A percentile compares a stretch with the other conserved stretches of the same genome.
Conservation (phyloP, 495 filamentous ascomycete species). For the Durotheca rogersii region DNA sequence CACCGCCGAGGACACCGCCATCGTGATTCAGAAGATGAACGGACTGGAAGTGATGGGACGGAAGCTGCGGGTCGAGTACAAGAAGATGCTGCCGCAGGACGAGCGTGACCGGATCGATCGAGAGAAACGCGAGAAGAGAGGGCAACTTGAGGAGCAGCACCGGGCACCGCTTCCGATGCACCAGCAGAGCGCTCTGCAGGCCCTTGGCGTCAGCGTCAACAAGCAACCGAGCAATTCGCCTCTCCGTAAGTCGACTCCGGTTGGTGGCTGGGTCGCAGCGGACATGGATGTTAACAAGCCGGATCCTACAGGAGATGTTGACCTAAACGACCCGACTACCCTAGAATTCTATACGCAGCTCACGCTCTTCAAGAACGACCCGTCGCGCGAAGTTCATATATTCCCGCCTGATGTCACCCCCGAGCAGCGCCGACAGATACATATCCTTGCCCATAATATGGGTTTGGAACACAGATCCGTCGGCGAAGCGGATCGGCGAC, state of each 20-base stretch:
- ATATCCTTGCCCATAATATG: slow-evolving; percentile 95
- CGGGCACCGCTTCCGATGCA: slow-evolving; percentile 66
- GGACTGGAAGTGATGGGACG: slow-evolving; percentile 93
- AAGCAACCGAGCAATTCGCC: slow-evolving; percentile 39
- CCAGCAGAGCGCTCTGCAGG: slow-evolving; percentile 80
- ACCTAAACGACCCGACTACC: slow-evolving; percentile 88
- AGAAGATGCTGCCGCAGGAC: slow-evolving; percentile 96
- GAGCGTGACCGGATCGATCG: slow-evolving; percentile 95
- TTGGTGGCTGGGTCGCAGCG: too few species aligned
- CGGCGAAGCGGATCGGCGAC: slow-evolving; percentile 79
- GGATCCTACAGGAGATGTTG: slow-evolving; percentile 64
- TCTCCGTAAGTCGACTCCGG: slow-evolving; percentile 32
- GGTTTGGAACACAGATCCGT: slow-evolving; percentile 84
- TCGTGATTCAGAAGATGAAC: slow-evolving; percentile 88
- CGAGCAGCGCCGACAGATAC: slow-evolving; percentile 80
- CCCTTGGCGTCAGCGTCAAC: slow-evolving; percentile 64
- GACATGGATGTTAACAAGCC: too few species aligned
- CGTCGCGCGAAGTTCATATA: slow-evolving; percentile 71
- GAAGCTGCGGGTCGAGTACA: slow-evolving; percentile 95
- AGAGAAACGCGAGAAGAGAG: slow-evolving; percentile 94
- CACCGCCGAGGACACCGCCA: slow-evolving; percentile 85
- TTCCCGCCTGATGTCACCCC: slow-evolving; percentile 81
- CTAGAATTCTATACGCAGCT: slow-evolving; percentile 87
- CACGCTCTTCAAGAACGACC: slow-evolving; percentile 81
- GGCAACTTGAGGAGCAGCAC: slow-evolving; percentile 96